Evolutionary conservation across 768 basidiomycete species (phyloP).

Genomic region (Boletales sp.): DNA sequence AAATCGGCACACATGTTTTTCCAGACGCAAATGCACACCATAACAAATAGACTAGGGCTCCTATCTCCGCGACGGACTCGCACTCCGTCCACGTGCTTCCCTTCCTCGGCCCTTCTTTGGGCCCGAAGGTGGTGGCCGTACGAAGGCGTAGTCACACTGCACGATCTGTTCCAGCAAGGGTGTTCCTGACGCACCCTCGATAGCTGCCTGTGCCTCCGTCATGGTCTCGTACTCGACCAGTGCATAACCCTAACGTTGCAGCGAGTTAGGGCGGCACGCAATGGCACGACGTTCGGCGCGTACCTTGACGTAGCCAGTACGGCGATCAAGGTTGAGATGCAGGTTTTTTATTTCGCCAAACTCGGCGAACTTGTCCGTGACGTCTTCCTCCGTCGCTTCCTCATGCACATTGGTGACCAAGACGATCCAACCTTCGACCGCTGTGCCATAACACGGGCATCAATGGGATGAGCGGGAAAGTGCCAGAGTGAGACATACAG

Average conservation of each 20-base stretch:
- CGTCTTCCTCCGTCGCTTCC: slow-evolving; percentile 96
- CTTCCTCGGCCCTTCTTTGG: slow-evolving; percentile 73
- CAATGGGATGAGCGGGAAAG: slow-evolving; percentile 1
- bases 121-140: slow-evolving; percentile 77
- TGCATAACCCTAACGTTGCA: slow-evolving; percentile 77
- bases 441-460: slow-evolving; percentile 40
- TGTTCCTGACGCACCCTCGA: slow-evolving; percentile 84
- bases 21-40: background rate
- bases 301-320: slow-evolving; percentile 99
- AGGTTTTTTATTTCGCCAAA: slow-evolving; percentile 98
- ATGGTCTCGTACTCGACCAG: slow-evolving; percentile 96
- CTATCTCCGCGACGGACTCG: slow-evolving; percentile 68
- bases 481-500: slow-evolving; percentile 50
- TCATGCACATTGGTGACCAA: slow-evolving; percentile 96
- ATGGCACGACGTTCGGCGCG: slow-evolving; percentile 11
- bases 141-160: slow-evolving; percentile 91
- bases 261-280: slow-evolving; percentile 1
- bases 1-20: background rate
- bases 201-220: slow-evolving; percentile 90
- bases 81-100: slow-evolving; percentile 66
- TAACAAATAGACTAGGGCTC: slow-evolving; percentile 9
- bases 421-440: slow-evolving; percentile 99
- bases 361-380: slow-evolving; percentile 94
- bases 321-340: slow-evolving; percentile 92
- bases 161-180: slow-evolving; percentile 81